Evolutionary conservation across 1,284 basidiomycete species (phyloP).

Genomic region (Cystobasidiaceae sp.): DNA sequence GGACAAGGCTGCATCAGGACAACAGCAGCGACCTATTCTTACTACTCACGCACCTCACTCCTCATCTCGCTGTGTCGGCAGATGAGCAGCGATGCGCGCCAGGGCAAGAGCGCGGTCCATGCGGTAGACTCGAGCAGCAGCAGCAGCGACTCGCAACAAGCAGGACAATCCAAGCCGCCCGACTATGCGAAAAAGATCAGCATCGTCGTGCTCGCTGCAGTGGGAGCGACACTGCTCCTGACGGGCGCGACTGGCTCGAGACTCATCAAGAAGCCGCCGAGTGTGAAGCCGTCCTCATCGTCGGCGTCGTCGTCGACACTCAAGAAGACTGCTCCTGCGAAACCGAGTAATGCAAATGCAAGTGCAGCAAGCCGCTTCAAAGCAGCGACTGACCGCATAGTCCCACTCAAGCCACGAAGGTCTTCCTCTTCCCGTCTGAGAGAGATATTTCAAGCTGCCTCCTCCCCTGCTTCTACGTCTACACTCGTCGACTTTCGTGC

Average conservation of each 20-base stretch:
- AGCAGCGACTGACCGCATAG: not conserved
- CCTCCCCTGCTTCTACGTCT: not conserved
- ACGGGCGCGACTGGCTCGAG: slow-evolving; percentile 40
- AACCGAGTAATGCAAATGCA: not conserved
- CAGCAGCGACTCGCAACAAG: no score
- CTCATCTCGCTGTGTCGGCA: no score
- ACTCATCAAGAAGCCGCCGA: slow-evolving; percentile 31
- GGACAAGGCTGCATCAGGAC: no score
- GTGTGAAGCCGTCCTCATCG: not conserved
- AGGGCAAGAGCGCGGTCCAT: no score
- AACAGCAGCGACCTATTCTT: no score
- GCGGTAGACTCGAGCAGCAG: no score
- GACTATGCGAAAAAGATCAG: slow-evolving; percentile 35
- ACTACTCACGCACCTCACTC: no score
- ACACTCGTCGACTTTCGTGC: slow-evolving; percentile 14
- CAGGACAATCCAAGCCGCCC: no score
- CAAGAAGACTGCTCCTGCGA: not conserved
- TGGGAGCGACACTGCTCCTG: slow-evolving; percentile 38
- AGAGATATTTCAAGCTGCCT: not conserved
- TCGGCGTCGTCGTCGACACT: not conserved
- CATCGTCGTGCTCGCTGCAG: slow-evolving; percentile 36
- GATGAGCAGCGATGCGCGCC: no score
- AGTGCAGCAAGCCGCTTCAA: not conserved
- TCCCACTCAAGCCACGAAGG: not conserved
- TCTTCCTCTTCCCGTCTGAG: slow-evolving; percentile 4